Evolutionary conservation across 2,329 filamentous ascomycete genomes (phyloP).

Genomic region (Ophiostoma fasciatum): DNA sequence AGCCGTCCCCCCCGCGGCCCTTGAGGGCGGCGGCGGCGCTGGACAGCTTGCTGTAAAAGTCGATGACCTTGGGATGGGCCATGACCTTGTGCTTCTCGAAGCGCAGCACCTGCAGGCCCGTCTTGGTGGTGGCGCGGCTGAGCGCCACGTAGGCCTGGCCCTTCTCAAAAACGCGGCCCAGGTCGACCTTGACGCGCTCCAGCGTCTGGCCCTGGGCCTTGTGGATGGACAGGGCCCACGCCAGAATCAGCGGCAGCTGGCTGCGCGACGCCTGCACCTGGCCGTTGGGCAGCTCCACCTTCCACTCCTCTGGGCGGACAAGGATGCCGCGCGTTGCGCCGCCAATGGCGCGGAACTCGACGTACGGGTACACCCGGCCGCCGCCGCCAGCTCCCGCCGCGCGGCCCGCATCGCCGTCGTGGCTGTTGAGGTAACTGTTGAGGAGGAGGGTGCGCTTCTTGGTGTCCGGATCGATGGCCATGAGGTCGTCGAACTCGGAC

Average conservation of each 20-base stretch:
- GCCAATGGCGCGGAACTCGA: conserved; percentile 69
- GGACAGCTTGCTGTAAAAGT: conserved; percentile 73
- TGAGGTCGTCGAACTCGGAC: background rate
- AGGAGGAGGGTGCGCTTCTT: conserved; percentile 43
- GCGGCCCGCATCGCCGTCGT: background rate
- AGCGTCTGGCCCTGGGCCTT: conserved; percentile 94
- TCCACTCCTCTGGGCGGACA: conserved; percentile 83
- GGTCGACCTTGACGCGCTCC: conserved; percentile 84
- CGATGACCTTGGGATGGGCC: conserved; percentile 75
- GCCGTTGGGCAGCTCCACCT: conserved; percentile 89
- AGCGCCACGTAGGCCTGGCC: conserved; percentile 95
- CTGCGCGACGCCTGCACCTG: conserved; percentile 79
- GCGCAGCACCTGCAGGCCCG: conserved; percentile 71
- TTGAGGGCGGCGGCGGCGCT: conserved; percentile 41
- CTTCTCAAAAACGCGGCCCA: conserved; percentile 88
- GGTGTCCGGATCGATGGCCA: conserved; percentile 24
- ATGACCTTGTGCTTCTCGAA: conserved; percentile 89
- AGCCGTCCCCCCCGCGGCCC: conserved; percentile 16
- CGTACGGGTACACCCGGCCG: conserved; percentile 52
- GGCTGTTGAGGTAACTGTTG: conserved; percentile 25
- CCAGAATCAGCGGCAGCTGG: conserved; percentile 77
- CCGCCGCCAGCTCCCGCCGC: conserved; percentile 30
- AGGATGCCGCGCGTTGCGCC: conserved; percentile 64
- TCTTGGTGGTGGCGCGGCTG: conserved; percentile 77
- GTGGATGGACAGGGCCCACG: conserved; percentile 95